Evolutionary conservation across 2,329 filamentous ascomycete species (phyloP).

Genomic region (Cytospora mali): DNA sequence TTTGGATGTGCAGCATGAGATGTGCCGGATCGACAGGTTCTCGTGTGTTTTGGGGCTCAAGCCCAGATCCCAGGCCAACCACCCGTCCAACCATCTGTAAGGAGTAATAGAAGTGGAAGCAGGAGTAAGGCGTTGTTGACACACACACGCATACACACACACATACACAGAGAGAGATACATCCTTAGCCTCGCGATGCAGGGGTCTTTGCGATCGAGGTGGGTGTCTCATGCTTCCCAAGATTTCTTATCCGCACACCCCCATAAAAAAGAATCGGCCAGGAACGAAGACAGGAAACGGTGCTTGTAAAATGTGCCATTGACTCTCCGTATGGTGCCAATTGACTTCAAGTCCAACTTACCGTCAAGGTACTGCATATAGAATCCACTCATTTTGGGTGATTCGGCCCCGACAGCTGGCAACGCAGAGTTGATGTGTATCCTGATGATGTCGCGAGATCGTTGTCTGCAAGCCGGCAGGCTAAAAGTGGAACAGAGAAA

Average conservation of each 20-base stretch:
- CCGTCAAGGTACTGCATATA: slow-evolving; percentile 76
- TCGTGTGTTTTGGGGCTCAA: slow-evolving; percentile 3
- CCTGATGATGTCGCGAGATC: neutral
- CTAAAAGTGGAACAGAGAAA: slow-evolving; percentile 30
- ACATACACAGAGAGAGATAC: neutral
- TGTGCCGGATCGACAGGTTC: slow-evolving; percentile 10
- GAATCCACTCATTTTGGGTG: slow-evolving; percentile 61
- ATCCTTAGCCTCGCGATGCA: slow-evolving; percentile 17
- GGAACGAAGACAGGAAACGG: neutral
- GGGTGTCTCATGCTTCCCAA: slow-evolving; percentile 24
- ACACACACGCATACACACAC: slow-evolving; percentile 12
- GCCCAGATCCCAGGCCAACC: slow-evolving; percentile 11
- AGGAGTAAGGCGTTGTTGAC: slow-evolving; percentile 15
- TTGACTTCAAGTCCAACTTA: slow-evolving; percentile 52
- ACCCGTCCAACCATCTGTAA: slow-evolving; percentile 9
- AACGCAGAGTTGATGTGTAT: slow-evolving; percentile 2
- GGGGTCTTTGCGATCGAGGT: slow-evolving; percentile 19
- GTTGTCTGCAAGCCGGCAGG: slow-evolving; percentile 33
- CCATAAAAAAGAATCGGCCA: slow-evolving; percentile 1
- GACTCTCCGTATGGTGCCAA: slow-evolving; percentile 25
- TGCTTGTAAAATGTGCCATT: slow-evolving; percentile 15
- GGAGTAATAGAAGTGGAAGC: slow-evolving; percentile 19
- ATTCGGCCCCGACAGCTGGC: slow-evolving; percentile 31
- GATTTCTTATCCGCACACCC: slow-evolving; percentile 15
- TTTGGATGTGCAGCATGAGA: slow-evolving; percentile 15